phyloP scores from a whole-genome alignment of 129 eudicot genomes.

The Erigeron canadensis region DNA sequence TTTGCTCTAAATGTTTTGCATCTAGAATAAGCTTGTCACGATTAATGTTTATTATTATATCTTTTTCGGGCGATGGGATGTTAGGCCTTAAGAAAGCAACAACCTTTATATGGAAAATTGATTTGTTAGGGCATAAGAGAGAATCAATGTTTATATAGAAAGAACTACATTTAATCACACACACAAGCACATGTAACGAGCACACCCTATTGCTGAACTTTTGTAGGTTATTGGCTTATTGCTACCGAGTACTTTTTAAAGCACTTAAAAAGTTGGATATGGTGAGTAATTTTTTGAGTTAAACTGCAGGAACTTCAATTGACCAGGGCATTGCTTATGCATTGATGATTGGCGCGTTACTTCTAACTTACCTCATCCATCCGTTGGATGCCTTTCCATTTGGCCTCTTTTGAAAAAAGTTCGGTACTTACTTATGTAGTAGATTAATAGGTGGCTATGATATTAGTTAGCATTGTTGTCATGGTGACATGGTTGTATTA shows the following conservation, averaged over 20 bases:
- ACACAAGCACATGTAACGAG: conserved; percentile 4
- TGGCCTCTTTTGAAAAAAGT: conserved; percentile 31
- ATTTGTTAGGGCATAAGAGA: neutral
- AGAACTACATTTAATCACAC: neutral
- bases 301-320: conserved; percentile 51
- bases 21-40: no score
- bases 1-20: no score
- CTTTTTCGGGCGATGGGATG: neutral
- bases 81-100: neutral
- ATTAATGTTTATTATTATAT: neutral
- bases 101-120: conserved; percentile 5
- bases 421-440: conserved; percentile 1
- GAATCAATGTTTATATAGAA: neutral
- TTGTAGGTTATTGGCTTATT: conserved; percentile 2
- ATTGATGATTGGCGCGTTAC: conserved; percentile 60
- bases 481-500: conserved; percentile 3
- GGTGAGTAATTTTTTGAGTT: neutral
- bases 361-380: conserved; percentile 66
- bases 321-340: conserved; percentile 66
- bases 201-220: neutral
- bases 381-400: conserved; percentile 50
- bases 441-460: conserved; percentile 7
- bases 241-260: neutral
- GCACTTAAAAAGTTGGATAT: neutral
- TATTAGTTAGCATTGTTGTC: neutral